Percentiles rank a stretch among this genome's conserved stretches.
phyloP scores from a whole-genome alignment of 257 asterid species.

The Cinchona pubescens region DNA sequence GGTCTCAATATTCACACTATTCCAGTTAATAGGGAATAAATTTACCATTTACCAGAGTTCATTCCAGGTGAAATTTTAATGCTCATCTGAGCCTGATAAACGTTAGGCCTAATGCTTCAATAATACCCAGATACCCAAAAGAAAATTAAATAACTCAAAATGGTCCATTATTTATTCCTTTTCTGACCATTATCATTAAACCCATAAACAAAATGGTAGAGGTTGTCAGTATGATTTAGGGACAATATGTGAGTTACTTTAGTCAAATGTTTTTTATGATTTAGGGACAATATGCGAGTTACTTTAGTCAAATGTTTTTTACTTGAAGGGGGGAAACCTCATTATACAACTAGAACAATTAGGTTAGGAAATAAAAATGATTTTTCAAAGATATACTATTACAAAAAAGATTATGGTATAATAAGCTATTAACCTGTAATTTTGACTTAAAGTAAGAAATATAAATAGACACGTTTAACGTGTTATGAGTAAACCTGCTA shows the following conservation, averaged over 20 bases:
- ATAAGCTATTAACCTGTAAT: not conserved
- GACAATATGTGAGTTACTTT: constrained; percentile 1
- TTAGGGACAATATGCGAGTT: too few species aligned
- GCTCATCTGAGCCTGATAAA: not conserved
- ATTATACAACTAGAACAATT: too few species aligned
- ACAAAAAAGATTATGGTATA: too few species aligned
- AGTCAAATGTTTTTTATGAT: too few species aligned
- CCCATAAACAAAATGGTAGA: not conserved
- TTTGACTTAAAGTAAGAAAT: too few species aligned
- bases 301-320: constrained; percentile 18
- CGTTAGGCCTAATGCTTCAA: not conserved
- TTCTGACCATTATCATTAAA: not conserved
- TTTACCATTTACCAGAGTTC: not conserved
- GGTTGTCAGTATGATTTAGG: constrained; percentile 8
- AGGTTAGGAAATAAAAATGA: too few species aligned
- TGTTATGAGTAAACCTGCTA: too few species aligned
- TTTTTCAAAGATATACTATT: too few species aligned
- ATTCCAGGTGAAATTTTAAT: not conserved
- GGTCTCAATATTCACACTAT: not conserved
- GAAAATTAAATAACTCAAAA: not conserved
- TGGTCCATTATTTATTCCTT: constrained; percentile 2
- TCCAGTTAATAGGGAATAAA: not conserved
- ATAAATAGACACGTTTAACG: too few species aligned
- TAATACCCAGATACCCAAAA: not conserved
- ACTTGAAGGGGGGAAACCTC: constrained; percentile 8